Evolutionary conservation across 352 stramenopile genomes (phyloP).

Genomic region (Globisporangium nodosum): DNA sequence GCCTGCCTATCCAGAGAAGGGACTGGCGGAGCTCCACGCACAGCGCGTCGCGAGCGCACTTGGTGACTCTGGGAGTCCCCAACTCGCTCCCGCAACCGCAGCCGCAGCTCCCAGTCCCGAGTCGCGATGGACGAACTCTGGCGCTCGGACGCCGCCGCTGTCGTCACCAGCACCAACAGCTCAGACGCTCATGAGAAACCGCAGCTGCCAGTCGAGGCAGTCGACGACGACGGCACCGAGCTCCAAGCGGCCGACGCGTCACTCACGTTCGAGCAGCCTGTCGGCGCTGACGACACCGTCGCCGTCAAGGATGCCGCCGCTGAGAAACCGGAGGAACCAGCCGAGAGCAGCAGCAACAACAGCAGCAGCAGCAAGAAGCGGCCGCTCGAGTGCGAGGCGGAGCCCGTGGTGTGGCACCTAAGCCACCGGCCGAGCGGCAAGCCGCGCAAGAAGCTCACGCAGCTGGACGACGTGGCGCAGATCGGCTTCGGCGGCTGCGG

Average conservation of each 20-base stretch:
- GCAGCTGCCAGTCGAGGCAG: not conserved
- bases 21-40: not conserved
- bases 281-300: not conserved
- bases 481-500: constrained; percentile 78
- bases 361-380: constrained; percentile 4
- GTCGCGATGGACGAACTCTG: constrained; percentile 28
- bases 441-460: constrained; percentile 43
- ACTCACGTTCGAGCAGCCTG: not conserved
- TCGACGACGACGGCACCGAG: not conserved
- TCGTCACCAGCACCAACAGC: not conserved
- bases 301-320: not conserved
- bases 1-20: not conserved
- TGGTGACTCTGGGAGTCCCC: not conserved
- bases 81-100: constrained; percentile 4
- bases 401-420: constrained; percentile 28
- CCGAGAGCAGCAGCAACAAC: not conserved
- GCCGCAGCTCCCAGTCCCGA: not conserved
- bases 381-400: constrained; percentile 5
- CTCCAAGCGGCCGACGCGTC: not conserved
- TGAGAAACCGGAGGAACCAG: not conserved
- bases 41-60: not conserved
- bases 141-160: constrained; percentile 14
- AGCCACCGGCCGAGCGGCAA: constrained; percentile 14
- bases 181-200: not conserved
- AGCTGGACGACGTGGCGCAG: constrained; percentile 53